Evolutionary conservation across 495 filamentous ascomycete species (phyloP).

Genomic region (Daldinia loculata): DNA sequence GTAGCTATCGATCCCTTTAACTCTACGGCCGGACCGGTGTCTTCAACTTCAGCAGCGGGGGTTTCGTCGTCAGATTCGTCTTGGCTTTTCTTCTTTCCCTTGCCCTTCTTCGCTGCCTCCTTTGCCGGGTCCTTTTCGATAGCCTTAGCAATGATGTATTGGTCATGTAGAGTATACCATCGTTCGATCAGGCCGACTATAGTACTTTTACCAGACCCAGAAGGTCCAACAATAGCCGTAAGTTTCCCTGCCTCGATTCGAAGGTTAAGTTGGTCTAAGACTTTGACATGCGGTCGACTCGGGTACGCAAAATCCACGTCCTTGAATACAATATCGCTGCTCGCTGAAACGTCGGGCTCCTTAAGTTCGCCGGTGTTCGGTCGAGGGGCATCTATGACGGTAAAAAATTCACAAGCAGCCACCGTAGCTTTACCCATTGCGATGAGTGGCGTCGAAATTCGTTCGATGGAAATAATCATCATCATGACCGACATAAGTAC

Average conservation of each 20-base stretch:
- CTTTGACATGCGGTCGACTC: conserved; percentile 68
- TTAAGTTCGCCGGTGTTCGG: conserved; percentile 55
- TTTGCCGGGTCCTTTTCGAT: conserved; percentile 56
- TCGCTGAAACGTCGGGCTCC: conserved; percentile 56
- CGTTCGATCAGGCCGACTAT: conserved; percentile 90
- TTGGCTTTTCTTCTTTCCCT: conserved; percentile 40
- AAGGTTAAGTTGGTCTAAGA: conserved; percentile 64
- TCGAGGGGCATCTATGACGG: conserved; percentile 64
- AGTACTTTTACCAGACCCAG: conserved; percentile 88
- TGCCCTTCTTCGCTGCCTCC: conserved; percentile 50
- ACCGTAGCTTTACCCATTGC: conserved; percentile 62
- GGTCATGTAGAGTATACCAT: conserved; percentile 80
- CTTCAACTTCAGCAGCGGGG: conserved; percentile 39
- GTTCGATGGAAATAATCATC: conserved; percentile 56
- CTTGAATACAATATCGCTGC: conserved; percentile 66
- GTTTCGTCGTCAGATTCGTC: conserved; percentile 48
- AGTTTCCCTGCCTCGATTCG: conserved; percentile 78
- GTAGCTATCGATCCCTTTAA: conserved; percentile 62
- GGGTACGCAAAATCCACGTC: conserved; percentile 75
- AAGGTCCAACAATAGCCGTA: conserved; percentile 87
- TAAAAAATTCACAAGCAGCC: conserved; percentile 65
- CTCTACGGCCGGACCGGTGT: conserved; percentile 52
- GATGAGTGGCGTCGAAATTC: conserved; percentile 61
- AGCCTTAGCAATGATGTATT: conserved; percentile 58
- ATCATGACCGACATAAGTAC: conserved; percentile 67